phyloP scores from a whole-genome alignment of 2,329 filamentous ascomycete species.

The Beauveria asiatica region DNA sequence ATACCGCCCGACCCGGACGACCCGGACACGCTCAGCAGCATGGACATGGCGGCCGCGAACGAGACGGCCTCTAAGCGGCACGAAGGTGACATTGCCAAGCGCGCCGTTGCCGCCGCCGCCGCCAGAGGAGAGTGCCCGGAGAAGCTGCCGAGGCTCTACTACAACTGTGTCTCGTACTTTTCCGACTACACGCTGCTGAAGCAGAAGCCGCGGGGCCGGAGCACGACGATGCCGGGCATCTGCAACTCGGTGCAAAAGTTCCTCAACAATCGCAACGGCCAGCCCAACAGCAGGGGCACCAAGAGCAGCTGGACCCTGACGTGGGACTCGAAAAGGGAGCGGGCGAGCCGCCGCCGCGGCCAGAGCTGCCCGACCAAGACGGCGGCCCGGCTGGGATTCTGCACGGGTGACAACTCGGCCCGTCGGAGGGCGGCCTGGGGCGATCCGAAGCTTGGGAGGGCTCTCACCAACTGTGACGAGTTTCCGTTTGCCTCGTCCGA shows the following conservation, averaged over 20 bases:
- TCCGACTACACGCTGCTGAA: neutral
- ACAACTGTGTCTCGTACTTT: neutral
- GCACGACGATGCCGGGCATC: neutral
- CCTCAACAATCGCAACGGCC: neutral
- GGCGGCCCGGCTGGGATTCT: neutral
- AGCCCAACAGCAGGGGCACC: neutral
- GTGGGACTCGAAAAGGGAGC: neutral
- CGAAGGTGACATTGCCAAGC: neutral
- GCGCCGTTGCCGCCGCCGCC: neutral
- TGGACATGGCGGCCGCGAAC: neutral
- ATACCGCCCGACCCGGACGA: neutral
- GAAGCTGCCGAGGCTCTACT: neutral
- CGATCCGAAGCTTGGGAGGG: neutral
- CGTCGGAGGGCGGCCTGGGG: neutral
- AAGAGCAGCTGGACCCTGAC: neutral
- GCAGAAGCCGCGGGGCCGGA: neutral
- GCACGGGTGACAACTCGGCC: neutral
- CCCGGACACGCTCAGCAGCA: neutral
- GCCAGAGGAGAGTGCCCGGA: neutral
- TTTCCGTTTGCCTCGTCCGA: neutral
- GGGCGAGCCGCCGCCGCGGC: neutral
- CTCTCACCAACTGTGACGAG: neutral
- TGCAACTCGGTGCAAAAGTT: constrained; percentile 1
- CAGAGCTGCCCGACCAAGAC: neutral
- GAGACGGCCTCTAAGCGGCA: neutral